A percentile compares a stretch with the other conserved stretches of the same genome.
phyloP scores from a whole-genome alignment of 2,329 filamentous ascomycete species.

The Alternaria panax region DNA sequence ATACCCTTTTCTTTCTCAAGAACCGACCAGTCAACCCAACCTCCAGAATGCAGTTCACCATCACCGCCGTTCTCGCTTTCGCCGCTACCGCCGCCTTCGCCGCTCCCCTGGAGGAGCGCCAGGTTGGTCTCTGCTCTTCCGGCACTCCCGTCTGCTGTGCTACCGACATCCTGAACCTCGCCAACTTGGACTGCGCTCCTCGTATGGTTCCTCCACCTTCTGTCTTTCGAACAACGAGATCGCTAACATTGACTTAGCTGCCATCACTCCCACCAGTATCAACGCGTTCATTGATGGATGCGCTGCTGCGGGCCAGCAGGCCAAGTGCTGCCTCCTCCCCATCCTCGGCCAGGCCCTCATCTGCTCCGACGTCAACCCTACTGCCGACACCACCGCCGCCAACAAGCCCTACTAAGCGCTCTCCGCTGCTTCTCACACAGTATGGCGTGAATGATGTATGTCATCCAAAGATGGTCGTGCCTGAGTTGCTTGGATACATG shows the following conservation, averaged over 20 bases:
- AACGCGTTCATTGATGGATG: constrained; percentile 58
- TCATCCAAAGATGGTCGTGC: background rate
- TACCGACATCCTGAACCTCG: constrained; percentile 66
- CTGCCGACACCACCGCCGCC: background rate
- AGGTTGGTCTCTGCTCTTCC: constrained; percentile 45
- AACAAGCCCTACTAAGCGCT: background rate
- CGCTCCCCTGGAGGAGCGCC: constrained; percentile 44
- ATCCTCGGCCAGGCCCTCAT: constrained; percentile 54
- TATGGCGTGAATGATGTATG: background rate
- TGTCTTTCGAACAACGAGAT: background rate
- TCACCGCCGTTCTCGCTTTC: constrained; percentile 44
- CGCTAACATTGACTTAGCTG: constrained; percentile 39
- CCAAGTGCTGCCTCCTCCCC: constrained; percentile 65
- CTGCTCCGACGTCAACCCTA: constrained; percentile 43
- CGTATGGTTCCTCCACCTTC: constrained; percentile 54
- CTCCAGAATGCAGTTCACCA: constrained; percentile 47
- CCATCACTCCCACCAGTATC: constrained; percentile 48
- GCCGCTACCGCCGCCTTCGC: constrained; percentile 40
- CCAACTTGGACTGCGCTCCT: constrained; percentile 63
- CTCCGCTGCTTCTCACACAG: background rate
- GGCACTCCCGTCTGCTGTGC: constrained; percentile 64
- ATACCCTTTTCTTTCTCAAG: constrained; percentile 11
- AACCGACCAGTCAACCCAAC: constrained; percentile 10
- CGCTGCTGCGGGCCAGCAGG: constrained; percentile 60
- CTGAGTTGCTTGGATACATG: constrained; percentile 1